Conservation (phyloP, 2,329 filamentous ascomycete species). For the Davidsoniella virescens region DNA sequence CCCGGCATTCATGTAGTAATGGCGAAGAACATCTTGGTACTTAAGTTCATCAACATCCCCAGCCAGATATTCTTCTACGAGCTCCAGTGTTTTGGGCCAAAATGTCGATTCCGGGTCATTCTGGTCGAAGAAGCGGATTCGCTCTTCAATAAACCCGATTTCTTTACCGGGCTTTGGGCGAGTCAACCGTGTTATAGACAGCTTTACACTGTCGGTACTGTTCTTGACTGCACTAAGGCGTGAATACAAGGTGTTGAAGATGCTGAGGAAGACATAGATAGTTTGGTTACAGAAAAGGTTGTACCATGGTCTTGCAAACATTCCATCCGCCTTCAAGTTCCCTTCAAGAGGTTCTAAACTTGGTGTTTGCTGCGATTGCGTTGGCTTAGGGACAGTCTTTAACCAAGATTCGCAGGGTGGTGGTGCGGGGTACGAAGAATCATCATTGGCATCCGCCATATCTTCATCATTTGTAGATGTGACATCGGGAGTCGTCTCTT, state of each 20-base stretch:
- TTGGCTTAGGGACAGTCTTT: slow-evolving; percentile 40
- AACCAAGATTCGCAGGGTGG: slow-evolving; percentile 38
- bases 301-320: slow-evolving; percentile 65
- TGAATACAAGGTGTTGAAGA: slow-evolving; percentile 82
- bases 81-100: slow-evolving; percentile 69
- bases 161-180: slow-evolving; percentile 66
- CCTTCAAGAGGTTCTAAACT: slow-evolving; percentile 38
- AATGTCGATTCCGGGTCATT: slow-evolving; percentile 44
- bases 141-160: slow-evolving; percentile 68
- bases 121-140: slow-evolving; percentile 52
- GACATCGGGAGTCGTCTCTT: slow-evolving; percentile 76
- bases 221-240: slow-evolving; percentile 72
- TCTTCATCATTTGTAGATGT: slow-evolving; percentile 67
- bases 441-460: slow-evolving; percentile 43
- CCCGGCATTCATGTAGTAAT: slow-evolving; percentile 78
- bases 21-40: slow-evolving; percentile 79
- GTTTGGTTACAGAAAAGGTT: slow-evolving; percentile 85
- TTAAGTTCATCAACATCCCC: slow-evolving; percentile 67
- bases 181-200: slow-evolving; percentile 57
- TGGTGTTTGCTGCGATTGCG: slow-evolving; percentile 28
- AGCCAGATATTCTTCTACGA: slow-evolving; percentile 75
- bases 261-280: slow-evolving; percentile 86
- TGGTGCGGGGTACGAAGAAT: slow-evolving; percentile 39
- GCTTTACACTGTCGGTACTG: slow-evolving; percentile 54
- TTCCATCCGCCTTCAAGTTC: slow-evolving; percentile 59